Percentiles rank a stretch among this genome's conserved stretches.
phyloP scores from a whole-genome alignment of 1,139 yeast species.

The Taphrina deformans region DNA sequence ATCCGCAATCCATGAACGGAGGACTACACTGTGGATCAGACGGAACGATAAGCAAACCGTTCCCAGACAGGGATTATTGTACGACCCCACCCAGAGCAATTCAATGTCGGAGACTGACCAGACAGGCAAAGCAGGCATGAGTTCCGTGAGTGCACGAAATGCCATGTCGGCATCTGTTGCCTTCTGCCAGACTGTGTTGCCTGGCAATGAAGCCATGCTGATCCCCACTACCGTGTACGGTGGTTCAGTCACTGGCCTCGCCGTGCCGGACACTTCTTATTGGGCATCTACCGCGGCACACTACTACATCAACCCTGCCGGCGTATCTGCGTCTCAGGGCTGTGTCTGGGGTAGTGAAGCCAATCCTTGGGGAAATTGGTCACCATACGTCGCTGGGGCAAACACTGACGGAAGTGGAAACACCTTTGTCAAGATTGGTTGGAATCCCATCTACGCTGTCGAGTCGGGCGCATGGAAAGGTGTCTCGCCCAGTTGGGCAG shows the following conservation, averaged over 20 bases:
- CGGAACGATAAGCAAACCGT: slow-evolving; percentile 68
- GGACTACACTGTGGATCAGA: slow-evolving; percentile 73
- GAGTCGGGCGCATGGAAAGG: slow-evolving; percentile 54
- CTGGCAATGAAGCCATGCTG: slow-evolving; percentile 92
- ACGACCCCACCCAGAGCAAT: slow-evolving; percentile 41
- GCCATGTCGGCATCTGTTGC: slow-evolving; percentile 53
- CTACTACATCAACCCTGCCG: slow-evolving; percentile 83
- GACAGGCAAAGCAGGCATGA: slow-evolving; percentile 57
- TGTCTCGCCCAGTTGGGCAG: slow-evolving; percentile 63
- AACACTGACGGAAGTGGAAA: slow-evolving; percentile 63
- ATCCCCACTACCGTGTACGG: slow-evolving; percentile 70
- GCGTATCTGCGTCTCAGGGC: slow-evolving; percentile 70
- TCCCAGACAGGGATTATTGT: slow-evolving; percentile 62
- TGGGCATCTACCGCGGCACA: slow-evolving; percentile 82
- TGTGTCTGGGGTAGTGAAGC: slow-evolving; percentile 78
- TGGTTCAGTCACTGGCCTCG: slow-evolving; percentile 55
- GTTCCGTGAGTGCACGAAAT: slow-evolving; percentile 57
- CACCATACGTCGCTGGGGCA: slow-evolving; percentile 91
- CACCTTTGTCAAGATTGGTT: slow-evolving; percentile 79
- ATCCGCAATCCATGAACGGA: slow-evolving; percentile 63
- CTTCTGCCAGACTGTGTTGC: slow-evolving; percentile 87
- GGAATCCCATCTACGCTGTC: slow-evolving; percentile 84
- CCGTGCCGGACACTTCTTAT: slow-evolving; percentile 73
- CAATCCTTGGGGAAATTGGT: slow-evolving; percentile 80
- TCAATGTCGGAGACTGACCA: neutral